Evolutionary conservation across 805 yeast genomes (phyloP).

Genomic region (Hagleromyces aurorensis): DNA sequence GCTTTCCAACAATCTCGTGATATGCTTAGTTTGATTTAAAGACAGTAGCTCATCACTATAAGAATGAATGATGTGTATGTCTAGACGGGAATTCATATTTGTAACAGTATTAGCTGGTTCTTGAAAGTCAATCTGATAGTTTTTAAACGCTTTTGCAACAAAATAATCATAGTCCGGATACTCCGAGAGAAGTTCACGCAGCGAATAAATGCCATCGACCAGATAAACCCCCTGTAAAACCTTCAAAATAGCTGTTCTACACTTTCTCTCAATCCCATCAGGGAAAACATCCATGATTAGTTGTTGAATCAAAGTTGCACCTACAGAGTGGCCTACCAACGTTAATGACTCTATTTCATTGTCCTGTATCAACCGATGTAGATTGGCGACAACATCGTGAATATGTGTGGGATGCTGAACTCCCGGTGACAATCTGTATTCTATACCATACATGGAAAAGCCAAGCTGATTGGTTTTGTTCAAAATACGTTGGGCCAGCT

Average conservation of each 20-base stretch:
- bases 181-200: conserved; percentile 43
- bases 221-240: conserved; percentile 29
- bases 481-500: conserved; percentile 19
- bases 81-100: conserved; percentile 5
- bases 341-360: conserved; percentile 25
- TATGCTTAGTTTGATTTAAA: conserved; percentile 38
- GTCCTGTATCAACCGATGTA: conserved; percentile 23
- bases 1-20: conserved; percentile 31
- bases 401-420: conserved; percentile 55
- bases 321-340: conserved; percentile 73
- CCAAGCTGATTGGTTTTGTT: conserved; percentile 8
- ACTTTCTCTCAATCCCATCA: too few relatives aligned
- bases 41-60: conserved; percentile 57
- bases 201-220: conserved; percentile 66
- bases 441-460: conserved; percentile 32
- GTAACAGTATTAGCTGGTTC: conserved; percentile 9
- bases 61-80: conserved; percentile 49
- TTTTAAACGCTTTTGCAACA: conserved; percentile 50
- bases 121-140: conserved; percentile 18
- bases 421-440: conserved; percentile 62
- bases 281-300: conserved; percentile 27
- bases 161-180: conserved; percentile 53
- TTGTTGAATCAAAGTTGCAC: conserved; percentile 61
- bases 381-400: conserved; percentile 43
- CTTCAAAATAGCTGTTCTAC: conserved; percentile 4